These are phyloP conservation scores for Suillus bovinus DNA, from an alignment of 768 basidiomycete species.

Conservation along the genomic window DNA sequence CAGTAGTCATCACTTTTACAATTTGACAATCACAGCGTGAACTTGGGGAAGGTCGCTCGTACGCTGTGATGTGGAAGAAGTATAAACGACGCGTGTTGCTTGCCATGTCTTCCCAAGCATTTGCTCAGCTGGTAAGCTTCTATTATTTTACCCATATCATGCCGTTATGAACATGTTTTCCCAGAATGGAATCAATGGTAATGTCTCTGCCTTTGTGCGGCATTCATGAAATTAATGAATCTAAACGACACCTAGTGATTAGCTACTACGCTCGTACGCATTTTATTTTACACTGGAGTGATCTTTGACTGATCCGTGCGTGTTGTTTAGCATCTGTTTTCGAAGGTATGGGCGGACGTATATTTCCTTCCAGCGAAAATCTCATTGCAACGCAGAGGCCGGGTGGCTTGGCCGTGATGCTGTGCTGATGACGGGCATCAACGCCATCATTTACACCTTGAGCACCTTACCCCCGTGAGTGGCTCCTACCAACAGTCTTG, in stretches of 20 bases:
- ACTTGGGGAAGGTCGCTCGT: conserved; percentile 73
- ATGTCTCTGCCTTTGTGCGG: conserved; percentile 18
- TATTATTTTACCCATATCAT: conserved; percentile 1
- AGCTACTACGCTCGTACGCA: conserved; percentile 90
- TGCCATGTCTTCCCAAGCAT: conserved; percentile 94
- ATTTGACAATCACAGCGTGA: conserved; percentile 53
- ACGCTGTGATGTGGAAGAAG: conserved; percentile 80
- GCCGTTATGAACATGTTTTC: conserved; percentile 8
- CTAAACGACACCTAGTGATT: conserved; percentile 57
- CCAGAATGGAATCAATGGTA: conserved; percentile 94
- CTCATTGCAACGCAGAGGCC: conserved; percentile 57
- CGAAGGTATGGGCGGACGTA: conserved; percentile 56
- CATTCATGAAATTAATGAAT: conserved; percentile 10
- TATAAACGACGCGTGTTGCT: conserved; percentile 88
- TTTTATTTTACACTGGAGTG: conserved; percentile 6
- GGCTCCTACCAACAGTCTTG: not conserved
- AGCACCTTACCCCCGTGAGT: conserved; percentile 83
- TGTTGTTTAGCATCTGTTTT: conserved; percentile 73
- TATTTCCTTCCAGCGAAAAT: not conserved
- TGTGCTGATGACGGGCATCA: conserved; percentile 94
- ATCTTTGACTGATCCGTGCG: conserved; percentile 14
- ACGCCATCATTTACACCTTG: conserved; percentile 76
- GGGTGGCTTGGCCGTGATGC: conserved; percentile 95
- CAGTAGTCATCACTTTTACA: not conserved
- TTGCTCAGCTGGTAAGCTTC: conserved; percentile 81